Conservation (phyloP, 1,139 yeast species). For the Geotrichum klebahnii region DNA sequence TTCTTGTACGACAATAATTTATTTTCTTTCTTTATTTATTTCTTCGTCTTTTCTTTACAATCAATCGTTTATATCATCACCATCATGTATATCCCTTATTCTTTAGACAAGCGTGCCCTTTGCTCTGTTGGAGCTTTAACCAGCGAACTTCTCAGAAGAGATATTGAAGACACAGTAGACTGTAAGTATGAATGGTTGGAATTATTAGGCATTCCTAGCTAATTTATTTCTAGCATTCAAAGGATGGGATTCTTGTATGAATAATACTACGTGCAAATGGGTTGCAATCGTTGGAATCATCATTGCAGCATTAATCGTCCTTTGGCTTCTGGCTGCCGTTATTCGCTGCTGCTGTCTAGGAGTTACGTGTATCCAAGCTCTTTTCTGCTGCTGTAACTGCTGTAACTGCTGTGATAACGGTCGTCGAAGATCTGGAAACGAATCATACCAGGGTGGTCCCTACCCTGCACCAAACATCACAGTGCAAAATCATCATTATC, state of each 20-base stretch:
- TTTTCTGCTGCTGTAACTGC: conserved; percentile 43
- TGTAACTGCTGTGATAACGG: conserved; percentile 15
- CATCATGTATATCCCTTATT: conserved; percentile 4
- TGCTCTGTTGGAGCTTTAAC: conserved; percentile 9
- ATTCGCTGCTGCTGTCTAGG: conserved; percentile 45
- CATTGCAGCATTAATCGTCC: conserved; percentile 44
- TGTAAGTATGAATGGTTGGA: conserved; percentile 11
- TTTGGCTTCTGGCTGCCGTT: conserved; percentile 44
- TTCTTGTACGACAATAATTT: not conserved
- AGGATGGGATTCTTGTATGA: conserved; percentile 78
- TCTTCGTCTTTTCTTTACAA: too few species aligned
- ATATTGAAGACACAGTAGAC: conserved; percentile 5
- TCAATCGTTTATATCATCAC: not conserved
- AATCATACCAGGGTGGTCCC: conserved; percentile 4
- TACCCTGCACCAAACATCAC: conserved; percentile 6
- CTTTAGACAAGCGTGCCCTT: conserved; percentile 7
- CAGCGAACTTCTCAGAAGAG: not conserved
- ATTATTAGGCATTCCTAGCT: not conserved
- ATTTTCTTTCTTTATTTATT: not conserved
- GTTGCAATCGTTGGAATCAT: conserved; percentile 72
- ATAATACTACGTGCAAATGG: conserved; percentile 66
- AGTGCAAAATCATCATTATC: conserved; percentile 15
- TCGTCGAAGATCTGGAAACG: conserved; percentile 7
- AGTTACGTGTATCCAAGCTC: conserved; percentile 39
- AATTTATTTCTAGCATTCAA: conserved; percentile 44